Conservation (phyloP, 2,329 filamentous ascomycete genomes). For the Arachnopeziza araneosa region DNA sequence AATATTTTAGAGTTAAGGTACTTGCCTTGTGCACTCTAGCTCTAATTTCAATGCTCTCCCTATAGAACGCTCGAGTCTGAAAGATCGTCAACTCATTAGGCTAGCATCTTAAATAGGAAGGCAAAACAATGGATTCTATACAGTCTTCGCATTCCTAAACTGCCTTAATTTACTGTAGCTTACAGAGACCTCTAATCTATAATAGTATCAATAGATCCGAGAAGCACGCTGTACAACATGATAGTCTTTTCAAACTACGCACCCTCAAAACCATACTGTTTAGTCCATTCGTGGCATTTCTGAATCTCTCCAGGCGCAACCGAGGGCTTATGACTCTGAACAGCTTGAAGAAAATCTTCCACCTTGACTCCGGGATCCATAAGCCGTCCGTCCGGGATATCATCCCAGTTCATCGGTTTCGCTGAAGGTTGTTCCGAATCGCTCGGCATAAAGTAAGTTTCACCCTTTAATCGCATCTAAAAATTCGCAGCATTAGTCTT, state of each 20-base stretch:
- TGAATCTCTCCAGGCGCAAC: conserved; percentile 1
- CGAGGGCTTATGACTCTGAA: conserved; percentile 1
- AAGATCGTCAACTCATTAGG: too few species aligned
- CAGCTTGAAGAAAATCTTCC: conserved; percentile 5
- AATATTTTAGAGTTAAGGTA: too few species aligned
- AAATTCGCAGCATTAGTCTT: not conserved
- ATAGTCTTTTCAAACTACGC: not conserved
- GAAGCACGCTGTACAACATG: too few species aligned
- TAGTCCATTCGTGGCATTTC: conserved; percentile 6
- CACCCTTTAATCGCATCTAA: not conserved
- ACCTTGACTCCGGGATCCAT: conserved; percentile 1
- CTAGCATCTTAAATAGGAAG: too few species aligned
- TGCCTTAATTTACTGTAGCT: too few species aligned
- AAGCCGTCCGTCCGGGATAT: conserved; percentile 3
- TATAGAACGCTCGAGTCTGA: too few species aligned
- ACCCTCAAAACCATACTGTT: conserved; percentile 2
- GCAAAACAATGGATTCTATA: too few species aligned
- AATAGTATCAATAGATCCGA: too few species aligned
- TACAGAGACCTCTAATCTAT: too few species aligned
- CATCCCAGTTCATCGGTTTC: conserved; percentile 6
- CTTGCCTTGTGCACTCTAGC: too few species aligned
- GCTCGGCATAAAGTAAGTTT: conserved; percentile 4
- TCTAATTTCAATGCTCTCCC: too few species aligned
- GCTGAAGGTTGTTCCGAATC: not conserved
- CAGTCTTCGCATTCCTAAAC: too few species aligned